Base-by-base conservation (phyloP, 1,139 yeast genomes). In the Suzukiozyma palmioleophila region DNA sequence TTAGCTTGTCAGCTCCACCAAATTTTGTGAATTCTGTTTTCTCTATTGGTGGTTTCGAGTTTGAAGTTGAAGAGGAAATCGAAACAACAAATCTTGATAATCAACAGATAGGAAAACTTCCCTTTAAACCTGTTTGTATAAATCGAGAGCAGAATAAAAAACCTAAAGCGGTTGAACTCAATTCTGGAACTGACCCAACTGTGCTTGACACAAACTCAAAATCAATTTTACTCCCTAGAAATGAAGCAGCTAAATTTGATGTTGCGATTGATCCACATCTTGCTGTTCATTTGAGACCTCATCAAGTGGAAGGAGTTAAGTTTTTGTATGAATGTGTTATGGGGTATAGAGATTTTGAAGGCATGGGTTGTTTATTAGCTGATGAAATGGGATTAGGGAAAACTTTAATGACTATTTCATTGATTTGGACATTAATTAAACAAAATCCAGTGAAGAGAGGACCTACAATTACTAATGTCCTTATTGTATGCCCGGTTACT, bases 311-410 rank as follows among this genome's bases (percentile, higher is more conserved):
- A 48, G 98, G 96, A 1, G 85, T 90, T 0, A 59, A 61, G 38
- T 92, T 92, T 53, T 64, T 92, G 51, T 87, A 88, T 52, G 85
- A 85, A 41, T 87, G 96, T 50, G 73, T 89, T 2, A 77, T 84
- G 81, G 95, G 95, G 0, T 62, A 72, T 43, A 60, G 72, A 28
- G 64, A 71, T 21, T 60, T 61, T 25, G 57, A 64, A n/a, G 86
- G 83, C 2, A 56, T 65, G 36, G 97, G 98, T 0, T 92, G 94
- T 2, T 64, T 92, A 7, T 60, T 92, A 37, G 98, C 98, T 0
- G 98, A 92, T 59, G 97, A 92, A 54, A 92, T 92, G 98, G 98
- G 98, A 0, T 67, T 92, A 21, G 99, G 99, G 0, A 92, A 92
- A 55, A 90, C 97, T 0, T 62, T 92, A 28, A 89, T 84, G 77